Percentiles rank a stretch among this genome's conserved stretches.
phyloP scores from a whole-genome alignment of 805 yeast genomes.

The Komagataella kurtzmanii region DNA sequence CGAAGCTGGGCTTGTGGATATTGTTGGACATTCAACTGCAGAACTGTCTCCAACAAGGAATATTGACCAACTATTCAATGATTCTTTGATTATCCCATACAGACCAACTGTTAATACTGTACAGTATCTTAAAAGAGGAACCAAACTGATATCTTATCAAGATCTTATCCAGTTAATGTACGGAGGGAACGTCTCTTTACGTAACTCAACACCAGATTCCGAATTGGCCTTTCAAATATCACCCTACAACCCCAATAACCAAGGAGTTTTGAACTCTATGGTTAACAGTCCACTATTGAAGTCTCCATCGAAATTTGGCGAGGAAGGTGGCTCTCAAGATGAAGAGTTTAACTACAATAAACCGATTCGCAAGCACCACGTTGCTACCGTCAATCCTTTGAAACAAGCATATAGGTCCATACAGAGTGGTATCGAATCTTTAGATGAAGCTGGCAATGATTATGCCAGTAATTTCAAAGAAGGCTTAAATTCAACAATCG shows the following conservation, averaged over 20 bases:
- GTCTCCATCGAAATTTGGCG: not conserved
- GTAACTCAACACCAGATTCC: constrained; percentile 48
- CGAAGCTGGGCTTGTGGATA: constrained; percentile 37
- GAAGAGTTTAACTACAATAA: constrained; percentile 24
- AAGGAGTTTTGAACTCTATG: constrained; percentile 1
- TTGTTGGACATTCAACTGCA: constrained; percentile 20
- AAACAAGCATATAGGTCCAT: constrained; percentile 27
- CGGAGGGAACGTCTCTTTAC: constrained; percentile 36
- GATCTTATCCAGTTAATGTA: constrained; percentile 59
- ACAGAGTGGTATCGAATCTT: constrained; percentile 35
- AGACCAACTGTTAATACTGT: constrained; percentile 71
- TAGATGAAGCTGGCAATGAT: constrained; percentile 42
- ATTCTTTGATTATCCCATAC: constrained; percentile 51
- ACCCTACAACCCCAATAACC: constrained; percentile 21
- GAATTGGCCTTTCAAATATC: constrained; percentile 35
- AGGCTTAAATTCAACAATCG: constrained; percentile 36
- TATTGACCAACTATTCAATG: constrained; percentile 57
- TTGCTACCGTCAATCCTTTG: not conserved
- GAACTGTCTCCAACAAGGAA: constrained; percentile 4
- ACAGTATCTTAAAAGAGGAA: constrained; percentile 73
- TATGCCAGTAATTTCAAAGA: constrained; percentile 44
- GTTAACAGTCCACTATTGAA: not conserved
- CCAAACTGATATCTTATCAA: constrained; percentile 40
- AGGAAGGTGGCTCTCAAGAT: constrained; percentile 2
- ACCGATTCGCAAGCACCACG: constrained; percentile 24